A percentile compares a stretch with the other conserved stretches of the same genome.
These are phyloP conservation scores for Hypoxylon sp. DNA, from an alignment of 2,329 filamentous ascomycete genomes.

Conservation along the genomic window DNA sequence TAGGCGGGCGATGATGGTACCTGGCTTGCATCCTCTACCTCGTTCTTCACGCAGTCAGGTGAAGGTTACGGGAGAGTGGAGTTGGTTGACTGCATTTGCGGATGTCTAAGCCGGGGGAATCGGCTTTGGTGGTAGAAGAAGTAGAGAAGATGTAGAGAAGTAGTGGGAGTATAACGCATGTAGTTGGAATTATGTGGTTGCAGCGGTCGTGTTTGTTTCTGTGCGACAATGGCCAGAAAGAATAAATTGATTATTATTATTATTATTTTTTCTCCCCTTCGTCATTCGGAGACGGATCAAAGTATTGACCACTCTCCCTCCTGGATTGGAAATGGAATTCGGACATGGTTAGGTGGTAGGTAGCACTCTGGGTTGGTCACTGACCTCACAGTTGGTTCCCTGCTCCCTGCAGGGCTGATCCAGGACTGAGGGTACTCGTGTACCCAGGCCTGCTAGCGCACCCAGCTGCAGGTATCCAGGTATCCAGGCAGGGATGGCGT, in stretches of 20 bases:
- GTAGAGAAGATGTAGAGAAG: not conserved
- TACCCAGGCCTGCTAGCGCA: constrained; percentile 18
- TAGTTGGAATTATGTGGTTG: constrained; percentile 25
- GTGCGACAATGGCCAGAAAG: constrained; percentile 23
- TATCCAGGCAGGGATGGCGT: constrained; percentile 26
- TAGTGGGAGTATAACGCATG: constrained; percentile 18
- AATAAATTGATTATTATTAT: constrained; percentile 26
- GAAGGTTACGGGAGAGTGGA: constrained; percentile 45
- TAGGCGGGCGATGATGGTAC: constrained; percentile 37
- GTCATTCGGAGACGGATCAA: constrained; percentile 37
- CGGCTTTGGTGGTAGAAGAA: constrained; percentile 32
- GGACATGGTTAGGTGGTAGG: constrained; percentile 5
- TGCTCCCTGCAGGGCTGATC: constrained; percentile 41
- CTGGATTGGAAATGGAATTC: constrained; percentile 31
- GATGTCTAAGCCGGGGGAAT: constrained; percentile 38
- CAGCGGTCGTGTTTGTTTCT: constrained; percentile 23
- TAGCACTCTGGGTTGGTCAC: constrained; percentile 2
- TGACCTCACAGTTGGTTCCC: constrained; percentile 17
- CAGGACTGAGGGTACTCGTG: constrained; percentile 29
- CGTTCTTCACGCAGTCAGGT: constrained; percentile 53
- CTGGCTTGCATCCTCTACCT: constrained; percentile 40
- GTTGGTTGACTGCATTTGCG: constrained; percentile 37
- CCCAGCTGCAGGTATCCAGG: constrained; percentile 23
- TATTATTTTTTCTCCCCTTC: constrained; percentile 16
- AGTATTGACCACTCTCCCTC: constrained; percentile 24